These are phyloP conservation scores for Penicillium vulpinum DNA, from an alignment of 2,329 filamentous ascomycete genomes.

Conservation along the genomic window DNA sequence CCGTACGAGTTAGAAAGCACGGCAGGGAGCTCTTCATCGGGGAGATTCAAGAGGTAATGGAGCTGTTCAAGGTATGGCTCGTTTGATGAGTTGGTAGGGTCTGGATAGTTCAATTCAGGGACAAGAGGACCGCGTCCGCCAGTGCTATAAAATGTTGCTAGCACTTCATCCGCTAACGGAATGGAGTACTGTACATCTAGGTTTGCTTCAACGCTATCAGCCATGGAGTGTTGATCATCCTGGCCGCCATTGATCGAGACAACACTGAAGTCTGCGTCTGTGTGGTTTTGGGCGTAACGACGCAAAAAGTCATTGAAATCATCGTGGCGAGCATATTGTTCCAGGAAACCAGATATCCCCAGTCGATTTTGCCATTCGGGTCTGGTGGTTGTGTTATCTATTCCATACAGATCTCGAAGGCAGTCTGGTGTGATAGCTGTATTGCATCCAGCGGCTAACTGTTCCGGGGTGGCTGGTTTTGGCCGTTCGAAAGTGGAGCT, in stretches of 20 bases:
- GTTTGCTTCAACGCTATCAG: constrained; percentile 58
- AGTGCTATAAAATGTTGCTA: constrained; percentile 60
- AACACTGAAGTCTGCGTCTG: constrained; percentile 57
- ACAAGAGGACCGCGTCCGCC: constrained; percentile 56
- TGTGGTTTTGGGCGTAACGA: constrained; percentile 54
- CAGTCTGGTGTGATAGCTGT: constrained; percentile 50
- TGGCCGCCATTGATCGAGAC: constrained; percentile 58
- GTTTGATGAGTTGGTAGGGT: constrained; percentile 51
- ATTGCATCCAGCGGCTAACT: constrained; percentile 39
- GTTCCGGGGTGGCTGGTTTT: constrained; percentile 15
- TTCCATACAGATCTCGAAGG: constrained; percentile 52
- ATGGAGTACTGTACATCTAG: constrained; percentile 64
- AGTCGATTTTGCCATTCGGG: constrained; percentile 42
- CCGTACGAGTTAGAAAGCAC: constrained; percentile 71
- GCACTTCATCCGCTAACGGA: constrained; percentile 55
- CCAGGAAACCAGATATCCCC: constrained; percentile 52
- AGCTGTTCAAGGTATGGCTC: constrained; percentile 69
- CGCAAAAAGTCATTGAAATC: constrained; percentile 60
- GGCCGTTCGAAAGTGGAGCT: constrained; percentile 31
- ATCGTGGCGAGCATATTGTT: constrained; percentile 53
- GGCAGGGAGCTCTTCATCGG: constrained; percentile 58
- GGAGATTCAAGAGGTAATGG: constrained; percentile 58
- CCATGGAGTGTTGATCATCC: constrained; percentile 48
- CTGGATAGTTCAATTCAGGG: constrained; percentile 49
- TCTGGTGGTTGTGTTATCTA: constrained; percentile 32